Evolutionary conservation across 1,284 basidiomycete genomes (phyloP), one percentile per base, ranked within the genome.

Genomic region (Coniophora puteana): DNA sequence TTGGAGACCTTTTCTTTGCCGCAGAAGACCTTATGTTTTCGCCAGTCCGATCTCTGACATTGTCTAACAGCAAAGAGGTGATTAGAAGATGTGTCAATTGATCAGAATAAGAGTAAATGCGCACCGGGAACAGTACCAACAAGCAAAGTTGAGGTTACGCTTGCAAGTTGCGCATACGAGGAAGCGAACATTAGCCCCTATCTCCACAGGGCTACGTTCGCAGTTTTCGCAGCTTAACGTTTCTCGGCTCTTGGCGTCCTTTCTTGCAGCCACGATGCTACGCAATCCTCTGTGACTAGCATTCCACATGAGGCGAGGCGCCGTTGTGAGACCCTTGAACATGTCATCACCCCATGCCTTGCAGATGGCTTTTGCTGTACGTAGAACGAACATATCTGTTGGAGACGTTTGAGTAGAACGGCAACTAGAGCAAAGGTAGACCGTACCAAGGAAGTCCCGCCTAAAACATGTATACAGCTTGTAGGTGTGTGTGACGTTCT

Each of bases 91-190:
- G 5, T 4, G 18, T n/a, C 29, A 38, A n/a, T n/a, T n/a, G n/a
- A n/a, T n/a, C n/a, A n/a, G n/a, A n/a, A n/a, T n/a, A n/a, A n/a
- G n/a, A n/a, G n/a, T n/a, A n/a, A n/a, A n/a, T n/a, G n/a, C 40
- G 7, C 22, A 42, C 44, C 23, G 29, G 23, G 44, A 47, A 34
- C 46, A 47, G 30, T 41, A 47, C 16, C 38, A 39, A 12, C 41
- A 8, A 24, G 14, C 29, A 25, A 47, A 41, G 6, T 36, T 21
- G 13, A 38, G 29, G 20, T 46, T 41, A 8, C 12, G 2, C 26
- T 46, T 47, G 36, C 44, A 46, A 13, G 24, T 12, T 16, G 44
- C 46, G 31, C 46, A 47, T 23, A 46, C 35, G 44, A 46, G 45
- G 29, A 46, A 47, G 12, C 38, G 23, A 17, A 24, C 25, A 24